These are phyloP conservation scores for Allium fistulosum DNA, from an alignment of 106 monocot genomes.

Conservation along the genomic window DNA sequence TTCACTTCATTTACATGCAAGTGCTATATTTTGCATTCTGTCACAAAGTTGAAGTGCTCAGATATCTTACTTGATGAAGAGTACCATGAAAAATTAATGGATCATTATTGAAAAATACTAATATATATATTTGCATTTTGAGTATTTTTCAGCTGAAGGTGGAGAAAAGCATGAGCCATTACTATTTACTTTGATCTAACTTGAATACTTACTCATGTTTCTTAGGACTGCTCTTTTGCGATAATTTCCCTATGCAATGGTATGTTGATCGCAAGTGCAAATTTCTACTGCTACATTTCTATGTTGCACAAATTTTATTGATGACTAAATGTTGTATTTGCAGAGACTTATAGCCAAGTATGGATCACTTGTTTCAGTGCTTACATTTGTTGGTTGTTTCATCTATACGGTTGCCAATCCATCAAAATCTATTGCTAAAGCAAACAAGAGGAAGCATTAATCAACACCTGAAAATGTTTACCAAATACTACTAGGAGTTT, in stretches of 20 bases:
- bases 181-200: background rate
- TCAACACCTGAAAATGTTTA: background rate
- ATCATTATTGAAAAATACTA: too few species aligned
- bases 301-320: background rate
- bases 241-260: slow-evolving; percentile 2
- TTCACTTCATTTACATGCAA: too few species aligned
- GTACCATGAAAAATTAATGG: too few species aligned
- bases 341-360: slow-evolving; percentile 77
- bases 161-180: too few species aligned
- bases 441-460: slow-evolving; percentile 69
- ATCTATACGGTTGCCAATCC: slow-evolving; percentile 57
- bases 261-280: background rate
- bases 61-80: too few species aligned
- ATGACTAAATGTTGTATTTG: slow-evolving; percentile 10
- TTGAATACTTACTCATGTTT: background rate
- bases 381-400: slow-evolving; percentile 58
- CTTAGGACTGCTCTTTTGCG: background rate
- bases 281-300: too few species aligned
- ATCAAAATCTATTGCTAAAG: slow-evolving; percentile 42
- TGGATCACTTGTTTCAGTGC: slow-evolving; percentile 65
- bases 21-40: too few species aligned
- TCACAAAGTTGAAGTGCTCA: too few species aligned
- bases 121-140: too few species aligned
- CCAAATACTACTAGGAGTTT: too few species aligned
- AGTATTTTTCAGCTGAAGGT: too few species aligned